phyloP scores from a whole-genome alignment of 2,329 filamentous ascomycete genomes.

The Chaetothyriales sp. region DNA sequence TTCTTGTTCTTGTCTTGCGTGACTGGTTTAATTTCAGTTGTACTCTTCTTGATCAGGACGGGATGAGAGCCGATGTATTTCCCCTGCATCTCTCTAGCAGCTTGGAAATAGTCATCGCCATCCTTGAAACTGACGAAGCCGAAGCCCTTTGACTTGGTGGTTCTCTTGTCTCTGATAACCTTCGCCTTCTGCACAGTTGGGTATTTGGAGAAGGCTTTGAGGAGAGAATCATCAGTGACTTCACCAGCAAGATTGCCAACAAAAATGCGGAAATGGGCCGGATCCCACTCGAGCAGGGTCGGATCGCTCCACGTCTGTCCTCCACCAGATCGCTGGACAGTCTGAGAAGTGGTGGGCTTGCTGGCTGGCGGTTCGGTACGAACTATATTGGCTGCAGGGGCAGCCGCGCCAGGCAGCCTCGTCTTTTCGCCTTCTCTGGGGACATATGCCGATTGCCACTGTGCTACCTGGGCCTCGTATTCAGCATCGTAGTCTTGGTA shows the following conservation, averaged over 20 bases:
- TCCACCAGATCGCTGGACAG: constrained; percentile 73
- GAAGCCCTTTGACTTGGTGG: constrained; percentile 89
- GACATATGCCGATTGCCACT: constrained; percentile 85
- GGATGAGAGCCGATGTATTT: constrained; percentile 99
- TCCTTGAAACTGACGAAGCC: constrained; percentile 94
- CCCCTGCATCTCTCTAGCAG: constrained; percentile 94
- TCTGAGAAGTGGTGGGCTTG: constrained; percentile 43
- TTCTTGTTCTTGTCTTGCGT: constrained; percentile 50
- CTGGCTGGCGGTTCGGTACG: constrained; percentile 25
- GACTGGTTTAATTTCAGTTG: constrained; percentile 73
- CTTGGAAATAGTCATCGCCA: constrained; percentile 90
- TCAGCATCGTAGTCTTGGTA: constrained; percentile 47
- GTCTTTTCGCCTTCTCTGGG: constrained; percentile 39
- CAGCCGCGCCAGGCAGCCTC: constrained; percentile 3
- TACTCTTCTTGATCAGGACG: constrained; percentile 71
- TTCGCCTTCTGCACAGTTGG: constrained; percentile 79
- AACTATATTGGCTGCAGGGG: constrained; percentile 19
- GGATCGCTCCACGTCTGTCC: constrained; percentile 87
- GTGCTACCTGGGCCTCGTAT: constrained; percentile 78
- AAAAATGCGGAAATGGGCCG: constrained; percentile 82
- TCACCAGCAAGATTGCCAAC: constrained; percentile 94
- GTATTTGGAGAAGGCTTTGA: constrained; percentile 87
- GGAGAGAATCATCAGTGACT: constrained; percentile 85
- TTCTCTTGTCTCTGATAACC: constrained; percentile 88
- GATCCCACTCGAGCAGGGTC: constrained; percentile 86